These are phyloP conservation scores for Podila horticola DNA, from an alignment of 192 early-diverging fungal species.

Conservation along the genomic window DNA sequence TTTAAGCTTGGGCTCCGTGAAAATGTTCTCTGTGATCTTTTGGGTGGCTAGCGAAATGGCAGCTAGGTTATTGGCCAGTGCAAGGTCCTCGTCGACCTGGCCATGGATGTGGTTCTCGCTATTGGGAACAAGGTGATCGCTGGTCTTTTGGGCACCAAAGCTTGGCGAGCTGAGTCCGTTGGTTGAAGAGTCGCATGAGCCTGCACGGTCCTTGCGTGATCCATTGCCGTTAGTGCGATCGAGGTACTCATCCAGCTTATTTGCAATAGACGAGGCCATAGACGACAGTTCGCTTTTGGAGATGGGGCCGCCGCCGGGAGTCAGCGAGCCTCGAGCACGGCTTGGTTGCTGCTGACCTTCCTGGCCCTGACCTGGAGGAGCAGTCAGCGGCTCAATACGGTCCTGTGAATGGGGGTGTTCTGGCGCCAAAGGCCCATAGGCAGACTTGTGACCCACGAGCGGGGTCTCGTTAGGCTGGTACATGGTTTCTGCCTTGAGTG, in stretches of 20 bases:
- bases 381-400: background rate
- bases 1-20: constrained; percentile 44
- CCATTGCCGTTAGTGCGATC: constrained; percentile 15
- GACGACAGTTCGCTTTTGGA: constrained; percentile 48
- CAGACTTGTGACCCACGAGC: too few species aligned
- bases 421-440: background rate
- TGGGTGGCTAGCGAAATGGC: constrained; percentile 45
- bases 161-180: background rate
- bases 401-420: background rate
- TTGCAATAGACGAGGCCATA: constrained; percentile 43
- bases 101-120: constrained; percentile 7
- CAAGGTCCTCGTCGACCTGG: constrained; percentile 29
- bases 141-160: background rate
- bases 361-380: background rate
- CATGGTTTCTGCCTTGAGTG: too few species aligned
- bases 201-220: background rate
- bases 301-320: constrained; percentile 31
- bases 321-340: constrained; percentile 25
- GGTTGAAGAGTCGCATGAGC: constrained; percentile 19
- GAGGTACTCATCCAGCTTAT: constrained; percentile 48
- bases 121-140: background rate
- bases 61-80: constrained; percentile 44
- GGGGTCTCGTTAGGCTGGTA: too few species aligned
- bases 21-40: constrained; percentile 51
- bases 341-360: background rate